A percentile compares a stretch with the other conserved stretches of the same genome.
Conservation (phyloP, 2,329 filamentous ascomycete genomes). For the Fusarium camptoceras region DNA sequence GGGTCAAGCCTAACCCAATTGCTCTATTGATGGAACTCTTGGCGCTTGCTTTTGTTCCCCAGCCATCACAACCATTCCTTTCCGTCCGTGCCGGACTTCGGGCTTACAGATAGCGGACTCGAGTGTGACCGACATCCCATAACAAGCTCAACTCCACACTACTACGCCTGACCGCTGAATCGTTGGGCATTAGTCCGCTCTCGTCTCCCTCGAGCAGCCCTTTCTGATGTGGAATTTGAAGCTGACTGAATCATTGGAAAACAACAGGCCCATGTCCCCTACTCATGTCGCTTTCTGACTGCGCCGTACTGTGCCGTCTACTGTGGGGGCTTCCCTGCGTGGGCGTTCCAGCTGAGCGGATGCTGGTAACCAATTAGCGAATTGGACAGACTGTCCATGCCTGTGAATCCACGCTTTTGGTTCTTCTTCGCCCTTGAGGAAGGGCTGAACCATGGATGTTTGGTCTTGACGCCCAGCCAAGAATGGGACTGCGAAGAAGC, state of each 20-base stretch:
- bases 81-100: slow-evolving; percentile 12
- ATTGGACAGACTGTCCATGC: slow-evolving; percentile 12
- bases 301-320: slow-evolving; percentile 23
- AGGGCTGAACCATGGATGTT: not conserved
- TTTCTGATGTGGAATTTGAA: slow-evolving; percentile 11
- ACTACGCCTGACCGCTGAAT: slow-evolving; percentile 13
- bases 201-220: not conserved
- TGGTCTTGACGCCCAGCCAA: not conserved
- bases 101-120: slow-evolving; percentile 16
- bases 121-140: slow-evolving; percentile 16
- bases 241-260: slow-evolving; percentile 9
- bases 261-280: slow-evolving; percentile 20
- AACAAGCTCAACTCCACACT: slow-evolving; percentile 25
- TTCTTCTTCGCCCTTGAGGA: not conserved
- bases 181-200: slow-evolving; percentile 21
- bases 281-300: slow-evolving; percentile 23
- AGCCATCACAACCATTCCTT: slow-evolving; percentile 6
- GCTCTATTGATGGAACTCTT: not conserved
- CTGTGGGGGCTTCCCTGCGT: slow-evolving; percentile 17
- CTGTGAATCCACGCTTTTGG: slow-evolving; percentile 8
- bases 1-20: not conserved
- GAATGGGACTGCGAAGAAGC: not conserved
- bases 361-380: slow-evolving; percentile 42
- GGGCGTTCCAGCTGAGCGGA: slow-evolving; percentile 40
- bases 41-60: slow-evolving; percentile 7